Conservation (phyloP, 1,139 yeast species). For the Lodderomyces theae region DNA sequence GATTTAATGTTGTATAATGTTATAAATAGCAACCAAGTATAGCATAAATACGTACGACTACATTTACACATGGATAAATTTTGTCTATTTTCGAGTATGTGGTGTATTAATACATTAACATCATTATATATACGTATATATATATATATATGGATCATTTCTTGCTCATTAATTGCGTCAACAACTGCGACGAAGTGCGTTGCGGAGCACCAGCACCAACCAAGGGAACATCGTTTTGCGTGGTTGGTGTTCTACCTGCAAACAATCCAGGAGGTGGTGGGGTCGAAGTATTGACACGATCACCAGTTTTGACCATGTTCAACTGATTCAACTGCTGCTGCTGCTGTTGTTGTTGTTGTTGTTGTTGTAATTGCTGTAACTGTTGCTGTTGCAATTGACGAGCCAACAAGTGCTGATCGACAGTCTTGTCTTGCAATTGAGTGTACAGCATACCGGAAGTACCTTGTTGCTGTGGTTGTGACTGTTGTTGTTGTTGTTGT, state of each 20-base stretch:
- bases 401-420: conserved; percentile 18
- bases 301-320: conserved; percentile 31
- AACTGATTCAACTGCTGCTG: conserved; percentile 18
- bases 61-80: no score
- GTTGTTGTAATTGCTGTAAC: conserved; percentile 10
- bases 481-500: conserved; percentile 27
- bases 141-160: conserved; percentile 22
- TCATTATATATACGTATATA: conserved; percentile 8
- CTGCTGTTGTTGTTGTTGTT: conserved; percentile 14
- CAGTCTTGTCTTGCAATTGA: conserved; percentile 18
- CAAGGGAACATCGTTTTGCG: conserved; percentile 15
- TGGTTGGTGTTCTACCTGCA: conserved; percentile 18
- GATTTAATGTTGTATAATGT: no score
- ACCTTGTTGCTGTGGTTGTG: conserved; percentile 20
- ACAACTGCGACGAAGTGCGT: conserved; percentile 59
- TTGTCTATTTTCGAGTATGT: no score
- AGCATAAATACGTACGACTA: no score
- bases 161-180: conserved; percentile 69
- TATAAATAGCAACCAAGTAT: no score
- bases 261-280: conserved; percentile 49
- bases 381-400: conserved; percentile 15
- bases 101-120: not conserved
- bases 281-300: conserved; percentile 35
- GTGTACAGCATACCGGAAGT: conserved; percentile 16
- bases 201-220: conserved; percentile 18